phyloP scores from a whole-genome alignment of 2,329 filamentous ascomycete species.

The Pseudovirgaria hyperparasitica region DNA sequence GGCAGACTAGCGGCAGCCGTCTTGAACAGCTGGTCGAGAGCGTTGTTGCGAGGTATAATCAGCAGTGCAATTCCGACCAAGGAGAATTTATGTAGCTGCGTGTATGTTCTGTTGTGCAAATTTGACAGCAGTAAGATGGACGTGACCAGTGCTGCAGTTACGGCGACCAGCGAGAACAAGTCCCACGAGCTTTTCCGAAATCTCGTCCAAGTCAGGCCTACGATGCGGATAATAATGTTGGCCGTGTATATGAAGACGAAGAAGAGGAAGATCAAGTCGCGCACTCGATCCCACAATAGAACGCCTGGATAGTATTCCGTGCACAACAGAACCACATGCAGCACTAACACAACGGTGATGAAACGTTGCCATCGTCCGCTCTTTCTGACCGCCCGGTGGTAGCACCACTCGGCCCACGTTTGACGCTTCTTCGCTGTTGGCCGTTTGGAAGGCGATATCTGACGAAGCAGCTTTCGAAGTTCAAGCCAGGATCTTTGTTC shows the following conservation, averaged over 20 bases:
- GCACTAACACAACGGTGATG: slow-evolving; percentile 65
- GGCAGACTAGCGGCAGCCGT: slow-evolving; percentile 89
- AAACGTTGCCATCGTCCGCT: slow-evolving; percentile 80
- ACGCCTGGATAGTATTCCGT: slow-evolving; percentile 75
- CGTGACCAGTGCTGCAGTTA: slow-evolving; percentile 69
- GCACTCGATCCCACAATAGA: slow-evolving; percentile 52
- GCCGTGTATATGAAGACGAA: slow-evolving; percentile 73
- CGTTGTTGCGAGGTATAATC: slow-evolving; percentile 90
- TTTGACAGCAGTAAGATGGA: slow-evolving; percentile 62
- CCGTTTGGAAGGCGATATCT: slow-evolving; percentile 89
- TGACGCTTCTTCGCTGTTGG: slow-evolving; percentile 60
- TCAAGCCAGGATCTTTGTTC: slow-evolving; percentile 97
- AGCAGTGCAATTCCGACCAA: slow-evolving; percentile 80
- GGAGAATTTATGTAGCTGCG: slow-evolving; percentile 85
- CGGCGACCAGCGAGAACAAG: slow-evolving; percentile 68
- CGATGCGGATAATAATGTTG: slow-evolving; percentile 72
- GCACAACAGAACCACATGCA: slow-evolving; percentile 74
- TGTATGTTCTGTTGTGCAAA: slow-evolving; percentile 45
- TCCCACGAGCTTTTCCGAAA: slow-evolving; percentile 95
- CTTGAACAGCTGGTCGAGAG: slow-evolving; percentile 96
- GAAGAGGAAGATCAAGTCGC: slow-evolving; percentile 65
- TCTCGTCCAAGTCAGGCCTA: slow-evolving; percentile 81
- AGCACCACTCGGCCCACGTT: slow-evolving; percentile 85
- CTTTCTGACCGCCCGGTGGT: slow-evolving; percentile 87
- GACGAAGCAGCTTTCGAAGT: slow-evolving; percentile 76